Conservation (phyloP, 2,329 filamentous ascomycete genomes). For the Aspergillus versicolor region DNA sequence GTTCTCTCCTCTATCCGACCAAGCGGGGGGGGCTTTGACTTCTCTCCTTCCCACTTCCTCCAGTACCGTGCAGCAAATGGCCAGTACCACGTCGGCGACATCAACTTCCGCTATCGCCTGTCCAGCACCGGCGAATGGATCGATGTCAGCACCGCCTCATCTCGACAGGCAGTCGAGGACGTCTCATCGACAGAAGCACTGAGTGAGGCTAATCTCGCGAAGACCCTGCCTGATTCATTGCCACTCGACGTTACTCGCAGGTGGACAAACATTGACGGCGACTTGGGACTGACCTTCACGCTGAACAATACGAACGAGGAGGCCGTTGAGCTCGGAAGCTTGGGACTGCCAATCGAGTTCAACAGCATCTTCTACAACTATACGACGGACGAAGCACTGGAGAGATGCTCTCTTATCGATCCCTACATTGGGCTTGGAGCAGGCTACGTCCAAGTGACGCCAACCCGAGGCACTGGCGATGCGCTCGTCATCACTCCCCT, state of each 20-base stretch:
- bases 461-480: constrained; percentile 53
- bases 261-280: constrained; percentile 52
- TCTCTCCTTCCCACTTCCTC: background rate
- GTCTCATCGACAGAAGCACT: background rate
- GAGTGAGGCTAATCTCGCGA: constrained; percentile 29
- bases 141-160: background rate
- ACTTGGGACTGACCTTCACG: constrained; percentile 54
- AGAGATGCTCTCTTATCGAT: constrained; percentile 56
- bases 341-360: constrained; percentile 61
- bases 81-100: background rate
- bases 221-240: constrained; percentile 18
- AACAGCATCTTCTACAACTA: constrained; percentile 62
- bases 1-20: background rate
- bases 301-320: constrained; percentile 46
- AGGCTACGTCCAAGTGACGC: constrained; percentile 56
- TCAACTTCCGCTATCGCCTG: background rate
- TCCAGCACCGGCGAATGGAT: background rate
- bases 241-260: constrained; percentile 51
- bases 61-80: background rate
- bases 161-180: background rate
- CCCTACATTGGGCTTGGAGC: constrained; percentile 62
- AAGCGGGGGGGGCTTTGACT: background rate
- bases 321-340: constrained; percentile 54
- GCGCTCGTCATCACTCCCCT: constrained; percentile 57
- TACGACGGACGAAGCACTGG: constrained; percentile 49